phyloP scores from a whole-genome alignment of 306 rosid species.

The Neltuma alba region DNA sequence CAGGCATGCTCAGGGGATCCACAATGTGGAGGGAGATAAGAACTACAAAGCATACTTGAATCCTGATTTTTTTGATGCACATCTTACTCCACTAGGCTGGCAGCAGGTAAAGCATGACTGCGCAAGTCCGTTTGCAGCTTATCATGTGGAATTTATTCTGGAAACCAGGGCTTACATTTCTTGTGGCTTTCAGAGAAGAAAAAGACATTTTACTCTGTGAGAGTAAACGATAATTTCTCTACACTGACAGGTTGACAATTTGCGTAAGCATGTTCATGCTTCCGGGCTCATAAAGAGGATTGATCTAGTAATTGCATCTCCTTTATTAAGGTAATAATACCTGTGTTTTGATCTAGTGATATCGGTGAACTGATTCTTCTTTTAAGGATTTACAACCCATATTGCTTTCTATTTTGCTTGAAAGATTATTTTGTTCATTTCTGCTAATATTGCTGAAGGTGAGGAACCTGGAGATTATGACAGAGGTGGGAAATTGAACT shows the following conservation, averaged over 20 bases:
- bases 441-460: not conserved
- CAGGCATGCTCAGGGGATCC: constrained; percentile 93
- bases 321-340: constrained; percentile 40
- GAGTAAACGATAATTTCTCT: constrained; percentile 14
- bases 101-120: constrained; percentile 59
- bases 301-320: constrained; percentile 52
- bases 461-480: not conserved
- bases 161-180: constrained; percentile 20
- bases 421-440: constrained; percentile 3
- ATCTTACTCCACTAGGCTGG: constrained; percentile 87
- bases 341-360: not conserved
- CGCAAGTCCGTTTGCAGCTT: constrained; percentile 12
- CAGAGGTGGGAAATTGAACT: not conserved
- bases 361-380: not conserved
- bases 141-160: constrained; percentile 4
- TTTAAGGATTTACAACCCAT: not conserved
- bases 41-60: constrained; percentile 64
- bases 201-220: not conserved
- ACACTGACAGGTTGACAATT: constrained; percentile 38
- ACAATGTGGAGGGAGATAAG: constrained; percentile 91
- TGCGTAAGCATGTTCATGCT: constrained; percentile 47
- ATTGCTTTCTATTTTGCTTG: not conserved
- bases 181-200: constrained; percentile 3
- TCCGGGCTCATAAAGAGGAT: constrained; percentile 43
- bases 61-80: constrained; percentile 74